Evolutionary conservation across 345 rosid species (phyloP).

Genomic region (Eucalyptus fibrosa): DNA sequence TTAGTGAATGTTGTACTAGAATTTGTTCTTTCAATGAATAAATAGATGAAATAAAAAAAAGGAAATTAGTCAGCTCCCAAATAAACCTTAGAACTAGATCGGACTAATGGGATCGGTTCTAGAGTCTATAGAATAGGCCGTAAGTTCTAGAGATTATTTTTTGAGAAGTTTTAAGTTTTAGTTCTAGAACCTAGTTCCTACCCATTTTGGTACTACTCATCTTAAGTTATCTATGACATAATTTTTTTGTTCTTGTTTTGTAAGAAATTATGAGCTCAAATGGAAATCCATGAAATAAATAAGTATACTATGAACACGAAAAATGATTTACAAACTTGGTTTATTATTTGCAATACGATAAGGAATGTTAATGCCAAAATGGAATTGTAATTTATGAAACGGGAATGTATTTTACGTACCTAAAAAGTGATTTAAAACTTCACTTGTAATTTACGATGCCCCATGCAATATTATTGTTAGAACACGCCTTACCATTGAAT

Average conservation of each 20-base stretch:
- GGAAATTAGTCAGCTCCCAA: rapidly evolving
- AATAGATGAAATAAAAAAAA: no score
- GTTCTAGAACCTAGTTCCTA: no score
- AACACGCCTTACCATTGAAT: neutral
- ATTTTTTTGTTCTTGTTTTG: no score
- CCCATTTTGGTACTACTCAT: no score
- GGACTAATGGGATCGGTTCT: no score
- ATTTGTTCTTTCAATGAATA: no score
- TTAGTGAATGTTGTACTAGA: neutral
- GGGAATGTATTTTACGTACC: neutral
- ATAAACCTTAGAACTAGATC: no score
- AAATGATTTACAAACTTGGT: neutral
- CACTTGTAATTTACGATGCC: neutral
- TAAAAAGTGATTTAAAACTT: neutral
- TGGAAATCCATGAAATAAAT: neutral
- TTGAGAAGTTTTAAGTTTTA: no score
- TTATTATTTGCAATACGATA: no score
- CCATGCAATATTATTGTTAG: neutral
- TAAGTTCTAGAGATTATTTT: neutral
- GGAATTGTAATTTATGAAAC: no score
- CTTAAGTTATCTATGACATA: no score
- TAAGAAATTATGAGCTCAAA: neutral
- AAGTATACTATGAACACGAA: neutral
- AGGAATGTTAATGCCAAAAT: neutral
- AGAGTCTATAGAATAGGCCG: neutral